phyloP scores from a whole-genome alignment of 768 basidiomycete genomes.

The Tylopilus felleus region DNA sequence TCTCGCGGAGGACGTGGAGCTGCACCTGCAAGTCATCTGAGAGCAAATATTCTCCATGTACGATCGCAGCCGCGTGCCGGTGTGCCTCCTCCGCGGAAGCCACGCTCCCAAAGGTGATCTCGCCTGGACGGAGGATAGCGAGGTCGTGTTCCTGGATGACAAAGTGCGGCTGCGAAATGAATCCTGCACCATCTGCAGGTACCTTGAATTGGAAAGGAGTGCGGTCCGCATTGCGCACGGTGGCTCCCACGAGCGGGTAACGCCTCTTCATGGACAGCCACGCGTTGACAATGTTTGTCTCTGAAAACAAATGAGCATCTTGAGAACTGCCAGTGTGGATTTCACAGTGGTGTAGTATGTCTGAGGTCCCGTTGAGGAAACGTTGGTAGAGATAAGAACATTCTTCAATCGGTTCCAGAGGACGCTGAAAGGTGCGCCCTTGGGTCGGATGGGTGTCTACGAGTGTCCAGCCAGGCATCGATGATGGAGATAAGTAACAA shows the following conservation, averaged over 20 bases:
- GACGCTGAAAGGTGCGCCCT: constrained; percentile 26
- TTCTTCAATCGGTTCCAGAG: constrained; percentile 38
- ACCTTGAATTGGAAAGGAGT: background rate
- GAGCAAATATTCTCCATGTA: constrained; percentile 37
- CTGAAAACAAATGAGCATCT: constrained; percentile 23
- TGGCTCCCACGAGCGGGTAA: constrained; percentile 48
- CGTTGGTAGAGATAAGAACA: constrained; percentile 39
- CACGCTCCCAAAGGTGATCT: constrained; percentile 37
- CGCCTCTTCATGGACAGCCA: constrained; percentile 51
- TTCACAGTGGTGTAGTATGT: constrained; percentile 35
- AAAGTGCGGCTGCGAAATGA: constrained; percentile 29
- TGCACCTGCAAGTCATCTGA: constrained; percentile 42
- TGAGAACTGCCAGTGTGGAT: constrained; percentile 27
- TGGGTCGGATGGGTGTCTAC: constrained; percentile 3
- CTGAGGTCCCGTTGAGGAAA: constrained; percentile 42
- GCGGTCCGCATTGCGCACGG: constrained; percentile 23
- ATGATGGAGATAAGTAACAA: too few relatives aligned
- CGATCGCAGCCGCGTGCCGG: constrained; percentile 24
- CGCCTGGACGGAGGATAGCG: constrained; percentile 29
- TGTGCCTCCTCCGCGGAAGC: constrained; percentile 35
- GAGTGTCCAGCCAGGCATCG: constrained; percentile 10
- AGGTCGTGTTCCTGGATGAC: constrained; percentile 40
- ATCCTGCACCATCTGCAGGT: background rate
- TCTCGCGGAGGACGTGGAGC: constrained; percentile 40
- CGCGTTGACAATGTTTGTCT: constrained; percentile 37